phyloP scores from a whole-genome alignment of 805 yeast genomes.

The Myxozyma sirexii region DNA sequence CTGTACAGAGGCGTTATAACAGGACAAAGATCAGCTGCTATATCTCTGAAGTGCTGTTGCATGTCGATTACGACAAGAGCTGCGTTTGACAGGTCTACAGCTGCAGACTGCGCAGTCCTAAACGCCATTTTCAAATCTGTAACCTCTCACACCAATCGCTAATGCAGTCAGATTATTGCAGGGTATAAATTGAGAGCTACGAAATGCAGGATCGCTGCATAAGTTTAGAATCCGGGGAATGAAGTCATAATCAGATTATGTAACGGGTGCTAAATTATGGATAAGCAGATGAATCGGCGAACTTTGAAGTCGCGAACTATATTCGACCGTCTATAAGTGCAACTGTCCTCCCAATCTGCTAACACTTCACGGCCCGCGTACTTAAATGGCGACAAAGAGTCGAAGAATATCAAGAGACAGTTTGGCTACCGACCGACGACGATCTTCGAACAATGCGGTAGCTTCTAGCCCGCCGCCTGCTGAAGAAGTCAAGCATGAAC shows the following conservation, averaged over 20 bases:
- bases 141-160: not conserved
- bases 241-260: no score
- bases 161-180: not conserved
- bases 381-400: conserved; percentile 1
- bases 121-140: conserved; percentile 17
- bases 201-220: no score
- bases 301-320: not conserved
- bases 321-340: no score
- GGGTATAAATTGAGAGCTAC: no score
- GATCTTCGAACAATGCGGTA: not conserved
- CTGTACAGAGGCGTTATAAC: conserved; percentile 14
- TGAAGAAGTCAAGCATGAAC: not conserved
- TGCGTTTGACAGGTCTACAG: conserved; percentile 12
- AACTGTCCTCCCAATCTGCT: no score
- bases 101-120: conserved; percentile 15
- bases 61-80: conserved; percentile 29
- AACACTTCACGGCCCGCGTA: no score
- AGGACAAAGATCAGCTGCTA: conserved; percentile 19
- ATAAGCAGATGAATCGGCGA: not conserved
- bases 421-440: conserved; percentile 7
- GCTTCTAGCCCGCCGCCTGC: not conserved
- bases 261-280: no score
- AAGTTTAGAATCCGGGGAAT: no score
- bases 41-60: conserved; percentile 26
- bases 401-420: conserved; percentile 7